Conservation (phyloP, 225 moss, liverwort and hornwort species). For the Asterella californica region DNA sequence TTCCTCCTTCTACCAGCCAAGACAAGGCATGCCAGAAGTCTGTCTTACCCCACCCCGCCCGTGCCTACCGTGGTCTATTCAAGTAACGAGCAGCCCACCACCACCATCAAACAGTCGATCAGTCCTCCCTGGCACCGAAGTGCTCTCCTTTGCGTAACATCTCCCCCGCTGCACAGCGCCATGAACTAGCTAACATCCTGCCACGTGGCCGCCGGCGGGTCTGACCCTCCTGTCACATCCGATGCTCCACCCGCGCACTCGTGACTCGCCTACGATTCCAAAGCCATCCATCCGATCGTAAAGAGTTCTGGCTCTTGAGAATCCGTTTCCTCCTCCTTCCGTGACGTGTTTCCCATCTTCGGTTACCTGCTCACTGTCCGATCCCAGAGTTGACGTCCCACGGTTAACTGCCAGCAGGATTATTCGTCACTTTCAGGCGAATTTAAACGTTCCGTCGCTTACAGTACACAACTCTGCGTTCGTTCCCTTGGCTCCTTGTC, state of each 20-base stretch:
- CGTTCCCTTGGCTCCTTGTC: neutral
- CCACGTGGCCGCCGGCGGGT: neutral
- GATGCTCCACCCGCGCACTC: neutral
- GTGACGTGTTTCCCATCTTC: neutral
- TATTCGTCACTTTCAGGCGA: neutral
- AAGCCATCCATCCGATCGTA: neutral
- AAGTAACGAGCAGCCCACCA: neutral
- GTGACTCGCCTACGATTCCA: no score
- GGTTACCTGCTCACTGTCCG: neutral
- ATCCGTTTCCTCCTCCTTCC: no score
- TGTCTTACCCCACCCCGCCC: neutral
- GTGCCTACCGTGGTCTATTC: neutral
- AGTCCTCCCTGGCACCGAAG: neutral
- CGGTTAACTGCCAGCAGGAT: neutral
- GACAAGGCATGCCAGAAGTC: neutral
- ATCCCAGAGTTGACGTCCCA: neutral
- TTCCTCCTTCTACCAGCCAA: neutral
- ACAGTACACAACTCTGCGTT: neutral
- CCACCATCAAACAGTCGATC: constrained; percentile 4
- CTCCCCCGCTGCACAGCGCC: constrained; percentile 12
- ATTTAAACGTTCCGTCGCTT: neutral
- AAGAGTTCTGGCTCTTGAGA: no score
- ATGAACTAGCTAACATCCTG: neutral
- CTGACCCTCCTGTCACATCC: neutral
- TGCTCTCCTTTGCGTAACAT: neutral